Evolutionary conservation across 139 green algal species (phyloP).

Genomic region (Spirogloea muscicola): DNA sequence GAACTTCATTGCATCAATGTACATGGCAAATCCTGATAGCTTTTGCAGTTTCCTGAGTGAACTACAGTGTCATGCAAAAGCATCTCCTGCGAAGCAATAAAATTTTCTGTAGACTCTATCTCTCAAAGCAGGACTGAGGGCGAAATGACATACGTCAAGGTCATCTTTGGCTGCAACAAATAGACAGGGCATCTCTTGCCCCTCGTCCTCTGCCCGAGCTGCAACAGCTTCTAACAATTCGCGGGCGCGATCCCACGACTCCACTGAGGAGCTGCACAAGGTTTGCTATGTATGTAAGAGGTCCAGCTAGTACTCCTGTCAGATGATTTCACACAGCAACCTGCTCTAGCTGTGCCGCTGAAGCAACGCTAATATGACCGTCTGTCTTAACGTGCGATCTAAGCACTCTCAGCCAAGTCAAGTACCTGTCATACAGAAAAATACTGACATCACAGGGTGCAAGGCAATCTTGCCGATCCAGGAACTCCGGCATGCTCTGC

Average conservation of each 20-base stretch:
- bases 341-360: too few species aligned
- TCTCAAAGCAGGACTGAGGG: not conserved
- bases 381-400: too few species aligned
- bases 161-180: not conserved
- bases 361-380: too few species aligned
- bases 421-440: conserved; percentile 26
- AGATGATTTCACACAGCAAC: too few species aligned
- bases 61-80: not conserved
- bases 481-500: not conserved
- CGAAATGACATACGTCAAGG: not conserved
- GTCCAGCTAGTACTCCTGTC: too few species aligned
- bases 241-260: not conserved
- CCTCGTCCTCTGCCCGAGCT: not conserved
- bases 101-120: too few species aligned
- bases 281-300: too few species aligned
- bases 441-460: conserved; percentile 3
- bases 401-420: too few species aligned
- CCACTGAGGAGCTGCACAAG: not conserved
- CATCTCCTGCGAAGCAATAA: not conserved
- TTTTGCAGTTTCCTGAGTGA: not conserved
- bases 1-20: too few species aligned
- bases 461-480: not conserved
- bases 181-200: not conserved
- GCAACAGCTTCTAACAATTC: not conserved
- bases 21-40: too few species aligned